Conservation (phyloP, 2,329 filamentous ascomycete species). For the Alternaria burnsii region DNA sequence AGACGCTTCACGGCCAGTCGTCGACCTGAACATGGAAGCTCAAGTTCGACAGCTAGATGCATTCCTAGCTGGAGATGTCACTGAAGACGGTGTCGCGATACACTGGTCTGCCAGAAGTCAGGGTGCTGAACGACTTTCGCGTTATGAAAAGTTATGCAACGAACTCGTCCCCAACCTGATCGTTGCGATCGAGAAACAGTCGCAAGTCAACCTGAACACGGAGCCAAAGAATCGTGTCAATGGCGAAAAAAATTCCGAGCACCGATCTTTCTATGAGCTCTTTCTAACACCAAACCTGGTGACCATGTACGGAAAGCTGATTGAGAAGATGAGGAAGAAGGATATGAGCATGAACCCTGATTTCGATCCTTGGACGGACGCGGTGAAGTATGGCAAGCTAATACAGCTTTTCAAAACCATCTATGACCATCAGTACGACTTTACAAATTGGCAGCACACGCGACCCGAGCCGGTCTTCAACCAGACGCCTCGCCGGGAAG, state of each 20-base stretch:
- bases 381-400: neutral
- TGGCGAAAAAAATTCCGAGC: neutral
- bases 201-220: neutral
- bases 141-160: neutral
- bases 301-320: neutral
- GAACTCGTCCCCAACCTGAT: neutral
- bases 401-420: neutral
- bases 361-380: neutral
- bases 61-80: neutral
- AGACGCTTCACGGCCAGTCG: neutral
- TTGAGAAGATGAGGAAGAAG: neutral
- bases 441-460: neutral
- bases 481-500: neutral
- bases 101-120: conserved; percentile 3
- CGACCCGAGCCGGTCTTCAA: neutral
- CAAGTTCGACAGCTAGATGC: conserved; percentile 7
- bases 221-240: neutral
- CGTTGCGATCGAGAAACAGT: neutral
- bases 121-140: neutral
- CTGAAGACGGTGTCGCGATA: neutral
- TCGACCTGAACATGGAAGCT: neutral
- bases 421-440: neutral
- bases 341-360: neutral
- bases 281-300: neutral
- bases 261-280: neutral